These are phyloP conservation scores for Polygonum maritimum DNA, from an alignment of 148 eudicot species.

Conservation along the genomic window DNA sequence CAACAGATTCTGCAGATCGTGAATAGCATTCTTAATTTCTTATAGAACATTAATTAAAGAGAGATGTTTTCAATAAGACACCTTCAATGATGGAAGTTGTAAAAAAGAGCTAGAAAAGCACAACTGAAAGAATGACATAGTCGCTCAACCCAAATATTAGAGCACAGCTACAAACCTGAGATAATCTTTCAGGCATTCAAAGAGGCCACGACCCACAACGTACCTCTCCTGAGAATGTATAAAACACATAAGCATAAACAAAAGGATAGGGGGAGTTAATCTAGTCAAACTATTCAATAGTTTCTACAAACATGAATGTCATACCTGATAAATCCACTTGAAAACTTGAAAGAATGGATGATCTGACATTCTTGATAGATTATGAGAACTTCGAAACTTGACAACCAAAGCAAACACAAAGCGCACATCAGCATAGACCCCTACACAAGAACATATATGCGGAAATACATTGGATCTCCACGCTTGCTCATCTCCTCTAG, in stretches of 20 bases:
- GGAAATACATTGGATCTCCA: constrained; percentile 55
- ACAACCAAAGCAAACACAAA: constrained; percentile 49
- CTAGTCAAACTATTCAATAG: background rate
- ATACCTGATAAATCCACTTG: constrained; percentile 98
- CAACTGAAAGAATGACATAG: too few species aligned
- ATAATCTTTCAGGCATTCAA: constrained; percentile 70
- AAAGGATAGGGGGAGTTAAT: background rate
- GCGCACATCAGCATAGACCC: constrained; percentile 78
- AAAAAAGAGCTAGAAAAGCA: too few species aligned
- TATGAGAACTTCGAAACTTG: constrained; percentile 80
- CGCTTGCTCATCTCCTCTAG: constrained; percentile 56
- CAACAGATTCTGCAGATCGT: background rate
- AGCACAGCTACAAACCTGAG: constrained; percentile 37
- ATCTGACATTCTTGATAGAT: constrained; percentile 66
- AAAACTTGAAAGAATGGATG: constrained; percentile 90
- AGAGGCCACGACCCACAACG: constrained; percentile 97
- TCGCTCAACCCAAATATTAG: too few species aligned
- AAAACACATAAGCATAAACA: background rate
- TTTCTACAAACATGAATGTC: background rate
- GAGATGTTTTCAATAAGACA: too few species aligned
- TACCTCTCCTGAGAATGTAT: constrained; percentile 71
- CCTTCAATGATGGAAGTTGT: too few species aligned
- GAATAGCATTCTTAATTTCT: background rate
- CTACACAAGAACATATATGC: constrained; percentile 69
- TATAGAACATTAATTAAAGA: too few species aligned